Percentiles rank a stretch among this genome's conserved stretches.
phyloP scores from a whole-genome alignment of 1,284 basidiomycete genomes.

The Chondrostereum purpureum region DNA sequence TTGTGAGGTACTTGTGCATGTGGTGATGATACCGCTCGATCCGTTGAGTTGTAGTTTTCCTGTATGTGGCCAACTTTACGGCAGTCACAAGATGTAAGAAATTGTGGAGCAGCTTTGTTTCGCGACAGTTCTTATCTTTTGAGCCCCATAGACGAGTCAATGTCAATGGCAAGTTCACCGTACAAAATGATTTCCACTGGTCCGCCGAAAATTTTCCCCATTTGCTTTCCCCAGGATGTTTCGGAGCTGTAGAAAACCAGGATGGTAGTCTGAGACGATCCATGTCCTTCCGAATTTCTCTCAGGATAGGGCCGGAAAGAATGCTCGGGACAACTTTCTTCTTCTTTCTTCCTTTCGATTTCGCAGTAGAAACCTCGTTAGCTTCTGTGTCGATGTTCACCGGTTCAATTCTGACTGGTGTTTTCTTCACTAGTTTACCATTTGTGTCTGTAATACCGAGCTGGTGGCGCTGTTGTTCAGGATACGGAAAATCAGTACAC shows the following conservation, averaged over 20 bases:
- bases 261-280: conserved; percentile 16
- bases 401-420: no score
- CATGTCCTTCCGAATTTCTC: conserved; percentile 16
- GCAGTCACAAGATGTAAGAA: conserved; percentile 15
- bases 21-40: conserved; percentile 12
- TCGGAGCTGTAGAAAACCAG: conserved; percentile 21
- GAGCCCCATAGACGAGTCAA: conserved; percentile 18
- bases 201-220: no score
- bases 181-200: no score
- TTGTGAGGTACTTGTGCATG: conserved; percentile 12
- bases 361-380: background rate
- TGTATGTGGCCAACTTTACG: conserved; percentile 14
- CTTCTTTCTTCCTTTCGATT: background rate
- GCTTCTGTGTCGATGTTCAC: no score
- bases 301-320: conserved; percentile 15
- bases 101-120: conserved; percentile 11
- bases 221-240: no score
- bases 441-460: no score
- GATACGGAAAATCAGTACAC: no score
- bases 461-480: no score
- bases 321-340: conserved; percentile 3
- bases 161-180: no score
- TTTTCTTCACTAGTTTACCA: no score
- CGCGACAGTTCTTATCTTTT: conserved; percentile 2
- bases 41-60: conserved; percentile 6